phyloP scores from a whole-genome alignment of 1,139 yeast species.

The Meyerozyma carpophila region DNA sequence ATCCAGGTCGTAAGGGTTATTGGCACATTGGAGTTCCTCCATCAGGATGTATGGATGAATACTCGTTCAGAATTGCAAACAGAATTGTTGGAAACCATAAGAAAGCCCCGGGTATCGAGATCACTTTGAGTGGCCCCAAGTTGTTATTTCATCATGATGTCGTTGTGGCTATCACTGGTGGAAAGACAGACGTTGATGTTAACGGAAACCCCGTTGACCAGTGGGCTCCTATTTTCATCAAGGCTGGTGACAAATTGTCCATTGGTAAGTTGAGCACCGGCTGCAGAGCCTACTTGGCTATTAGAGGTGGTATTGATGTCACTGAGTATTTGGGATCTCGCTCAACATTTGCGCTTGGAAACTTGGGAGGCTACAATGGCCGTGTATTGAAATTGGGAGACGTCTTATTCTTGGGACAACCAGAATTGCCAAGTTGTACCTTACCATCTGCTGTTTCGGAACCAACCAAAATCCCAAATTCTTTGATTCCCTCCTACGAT shows the following conservation, averaged over 20 bases:
- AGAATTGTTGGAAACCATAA: slow-evolving; percentile 81
- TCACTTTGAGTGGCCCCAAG: slow-evolving; percentile 84
- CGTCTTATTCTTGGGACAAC: slow-evolving; percentile 79
- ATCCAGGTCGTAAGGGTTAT: slow-evolving; percentile 84
- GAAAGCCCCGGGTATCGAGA: slow-evolving; percentile 83
- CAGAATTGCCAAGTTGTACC: slow-evolving; percentile 60
- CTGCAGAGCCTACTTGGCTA: slow-evolving; percentile 84
- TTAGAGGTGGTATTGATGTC: slow-evolving; percentile 91
- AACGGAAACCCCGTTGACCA: slow-evolving; percentile 51
- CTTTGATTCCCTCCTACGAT: slow-evolving; percentile 53
- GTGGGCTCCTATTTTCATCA: slow-evolving; percentile 66
- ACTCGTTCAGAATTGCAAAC: slow-evolving; percentile 84
- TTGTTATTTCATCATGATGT: slow-evolving; percentile 77
- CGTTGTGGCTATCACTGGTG: slow-evolving; percentile 82
- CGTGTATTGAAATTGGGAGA: slow-evolving; percentile 89
- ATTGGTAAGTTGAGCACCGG: slow-evolving; percentile 79
- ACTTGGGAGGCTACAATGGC: slow-evolving; percentile 92
- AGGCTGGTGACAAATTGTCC: slow-evolving; percentile 70
- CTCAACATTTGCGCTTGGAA: slow-evolving; percentile 92
- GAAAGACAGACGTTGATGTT: slow-evolving; percentile 59
- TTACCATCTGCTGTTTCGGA: slow-evolving; percentile 66
- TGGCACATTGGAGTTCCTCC: slow-evolving; percentile 97
- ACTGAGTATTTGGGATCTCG: slow-evolving; percentile 94
- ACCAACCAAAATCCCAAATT: slow-evolving; percentile 53
- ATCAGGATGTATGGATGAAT: slow-evolving; percentile 96